These are phyloP conservation scores for Starmerella tilneyi DNA, from an alignment of 805 yeast genomes.

Conservation along the genomic window DNA sequence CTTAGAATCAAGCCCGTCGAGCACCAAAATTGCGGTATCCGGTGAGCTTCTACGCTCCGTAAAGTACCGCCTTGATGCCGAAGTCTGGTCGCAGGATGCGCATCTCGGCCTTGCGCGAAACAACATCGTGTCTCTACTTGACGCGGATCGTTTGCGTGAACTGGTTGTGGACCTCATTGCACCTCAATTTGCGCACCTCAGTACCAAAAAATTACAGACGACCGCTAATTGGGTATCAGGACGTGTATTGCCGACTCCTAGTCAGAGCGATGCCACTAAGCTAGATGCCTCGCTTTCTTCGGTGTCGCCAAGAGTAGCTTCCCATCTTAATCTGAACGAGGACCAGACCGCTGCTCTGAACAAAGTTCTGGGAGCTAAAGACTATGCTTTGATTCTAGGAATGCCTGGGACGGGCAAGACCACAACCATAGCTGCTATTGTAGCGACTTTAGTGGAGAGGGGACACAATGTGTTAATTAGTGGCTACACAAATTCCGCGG, in stretches of 20 bases:
- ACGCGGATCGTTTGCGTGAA: constrained; percentile 35
- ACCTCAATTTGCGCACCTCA: constrained; percentile 13
- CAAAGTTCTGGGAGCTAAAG: constrained; percentile 52
- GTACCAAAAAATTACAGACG: constrained; percentile 8
- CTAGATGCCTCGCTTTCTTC: background rate
- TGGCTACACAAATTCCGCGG: constrained; percentile 91
- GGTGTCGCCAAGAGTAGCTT: background rate
- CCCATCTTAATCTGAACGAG: constrained; percentile 39
- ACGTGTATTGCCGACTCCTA: constrained; percentile 7
- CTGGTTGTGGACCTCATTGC: constrained; percentile 41
- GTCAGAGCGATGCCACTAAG: background rate
- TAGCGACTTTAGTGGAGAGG: constrained; percentile 47
- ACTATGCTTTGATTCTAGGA: constrained; percentile 75
- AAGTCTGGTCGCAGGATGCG: constrained; percentile 65
- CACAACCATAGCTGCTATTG: constrained; percentile 71
- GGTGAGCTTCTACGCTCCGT: constrained; percentile 11
- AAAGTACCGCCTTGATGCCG: constrained; percentile 63
- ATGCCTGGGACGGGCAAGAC: constrained; percentile 99
- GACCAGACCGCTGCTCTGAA: constrained; percentile 68
- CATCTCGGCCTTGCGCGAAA: constrained; percentile 68
- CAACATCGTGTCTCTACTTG: constrained; percentile 61
- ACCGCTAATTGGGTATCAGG: constrained; percentile 17
- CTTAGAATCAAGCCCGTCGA: background rate
- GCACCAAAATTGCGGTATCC: constrained; percentile 2
- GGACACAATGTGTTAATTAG: constrained; percentile 66